Percentiles rank a stretch among this genome's conserved stretches.
phyloP scores from a whole-genome alignment of 352 stramenopile genomes.

The Phytophthora pistaciae region DNA sequence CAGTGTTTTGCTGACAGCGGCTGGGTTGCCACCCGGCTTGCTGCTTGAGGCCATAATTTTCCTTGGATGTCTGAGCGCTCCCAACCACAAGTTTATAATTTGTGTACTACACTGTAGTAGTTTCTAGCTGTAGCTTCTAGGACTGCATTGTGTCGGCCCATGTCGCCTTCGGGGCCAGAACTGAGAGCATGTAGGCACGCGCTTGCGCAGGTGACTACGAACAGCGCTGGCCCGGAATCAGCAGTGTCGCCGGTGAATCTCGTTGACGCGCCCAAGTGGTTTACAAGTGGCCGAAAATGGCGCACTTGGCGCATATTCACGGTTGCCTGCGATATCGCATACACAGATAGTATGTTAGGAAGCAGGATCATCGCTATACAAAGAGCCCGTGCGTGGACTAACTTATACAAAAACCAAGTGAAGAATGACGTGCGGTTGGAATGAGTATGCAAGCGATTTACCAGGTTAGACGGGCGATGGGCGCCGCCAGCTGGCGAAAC shows the following conservation, averaged over 20 bases:
- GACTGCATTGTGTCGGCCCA: conserved; percentile 8
- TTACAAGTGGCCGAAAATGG: not conserved
- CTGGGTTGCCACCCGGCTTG: conserved; percentile 67
- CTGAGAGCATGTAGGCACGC: not conserved
- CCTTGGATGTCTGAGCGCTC: conserved; percentile 59
- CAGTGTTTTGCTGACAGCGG: conserved; percentile 85
- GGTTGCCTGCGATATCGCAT: not conserved
- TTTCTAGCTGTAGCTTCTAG: not conserved
- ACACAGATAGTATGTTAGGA: not conserved
- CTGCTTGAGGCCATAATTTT: conserved; percentile 76
- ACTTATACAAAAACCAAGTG: conserved; percentile 7
- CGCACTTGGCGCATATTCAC: not conserved
- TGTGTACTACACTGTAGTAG: too few relatives aligned
- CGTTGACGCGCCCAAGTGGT: conserved; percentile 10
- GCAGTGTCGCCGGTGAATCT: conserved; percentile 22
- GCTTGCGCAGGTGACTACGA: conserved; percentile 5
- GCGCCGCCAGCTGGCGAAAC: not conserved
- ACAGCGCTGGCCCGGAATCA: conserved; percentile 1
- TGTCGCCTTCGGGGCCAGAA: conserved; percentile 1
- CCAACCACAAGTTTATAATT: too few relatives aligned
- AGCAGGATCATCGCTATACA: conserved; percentile 14
- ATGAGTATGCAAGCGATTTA: conserved; percentile 18
- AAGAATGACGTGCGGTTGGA: not conserved
- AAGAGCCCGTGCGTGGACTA: not conserved
- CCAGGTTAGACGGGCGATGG: conserved; percentile 5